Evolutionary conservation across 2,329 filamentous ascomycete species (phyloP), one percentile per base, ranked within the genome.

Genomic region (Rhinocladiella mackenziei): DNA sequence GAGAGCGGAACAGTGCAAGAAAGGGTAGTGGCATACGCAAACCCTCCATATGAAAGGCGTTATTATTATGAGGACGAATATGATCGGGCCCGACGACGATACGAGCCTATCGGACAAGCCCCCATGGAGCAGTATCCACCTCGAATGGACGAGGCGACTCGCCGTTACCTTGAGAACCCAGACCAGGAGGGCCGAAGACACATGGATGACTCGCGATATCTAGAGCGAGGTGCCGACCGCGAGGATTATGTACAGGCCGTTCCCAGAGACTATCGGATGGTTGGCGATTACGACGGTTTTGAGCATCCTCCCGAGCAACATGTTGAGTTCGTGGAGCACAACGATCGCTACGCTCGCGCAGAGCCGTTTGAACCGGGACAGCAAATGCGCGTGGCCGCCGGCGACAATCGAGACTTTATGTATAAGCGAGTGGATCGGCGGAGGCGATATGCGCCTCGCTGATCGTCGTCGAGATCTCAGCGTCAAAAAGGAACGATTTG

Each of bases 41-140:
- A 30, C 10, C 22, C 40, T 32, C 9, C 13, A 7, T 44, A 44
- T 10, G 23, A 45, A 6, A 28, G 22, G 22, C 35, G 29, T 15
- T 44, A 49, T 23, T 32, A 39, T 30, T n/a, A 19, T 15, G 34
- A 17, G 22, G 34, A 37, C 13, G 3, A 17, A n/a, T 48, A 34
- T 25, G 11, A 11, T 23, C 39, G 22, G 4, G 26, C 30, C 26
- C 32, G 32, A 25, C 32, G 38, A 22, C 30, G 38, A 22, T 47
- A 47, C 31, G 32, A 42, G 22, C 15, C 29, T 18, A 15, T 33
- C 25, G 18, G 19, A 3, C 17, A 34, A 5, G 18, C 15, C 20
- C 15, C 14, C 8, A n/a, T 34, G 9, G 43, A 45, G 20, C 32
- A 35, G 32, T 19, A 26, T 26, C 17, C 32, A 20, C 4, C 11